Base-by-base conservation (phyloP, 1,284 basidiomycete genomes). In the Cutaneotrichosporon arboriforme region DNA sequence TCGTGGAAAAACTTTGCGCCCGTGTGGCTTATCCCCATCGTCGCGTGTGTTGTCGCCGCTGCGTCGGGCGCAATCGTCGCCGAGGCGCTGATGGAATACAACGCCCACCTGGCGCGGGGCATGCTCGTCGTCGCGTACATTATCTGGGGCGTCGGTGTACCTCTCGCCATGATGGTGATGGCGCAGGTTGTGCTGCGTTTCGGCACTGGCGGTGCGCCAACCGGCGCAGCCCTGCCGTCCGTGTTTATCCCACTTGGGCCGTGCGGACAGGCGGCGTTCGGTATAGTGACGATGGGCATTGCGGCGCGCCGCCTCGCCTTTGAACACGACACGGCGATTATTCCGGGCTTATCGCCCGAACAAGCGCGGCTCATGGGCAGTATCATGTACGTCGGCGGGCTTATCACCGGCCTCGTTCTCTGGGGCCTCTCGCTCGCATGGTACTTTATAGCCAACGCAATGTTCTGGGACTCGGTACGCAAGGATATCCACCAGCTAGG, bases 21-120 rank as follows among this genome's bases (percentile, higher is more conserved):
- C n/a, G 69, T 77, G 3, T 85, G 83, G 83, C 74, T 89, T 3
- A 79, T 88, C 38, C 88, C 87, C 0, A 79, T 87, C 8, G 84
- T 88, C 4, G 80, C 85, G 0, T 77, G 84, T 0, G 81, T 86
- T 38, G 87, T 89, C 65, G 81, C 80, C 0, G 78, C 84, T 0
- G 82, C 85, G 1, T 77, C 83, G 0, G 87, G 87, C 2, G 83
- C 79, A 0, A 68, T 84, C 37, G 73, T 88, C 8, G 80, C 83
- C 1, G 61, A 74, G 7, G 74, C 80, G 2, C 65, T 86, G 8
- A 58, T 74, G 18, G 57, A 73, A 12, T 77, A 79, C 59, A 79
- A 79, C 23, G 68, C 76, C 1, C 55, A 67, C 1, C 77, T 81
- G 56, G 84, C 84, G 1, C 70, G 82, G 34, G 65, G 84, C 22